Conservation (phyloP, 345 rosid species). For the Ceriops decandra region DNA sequence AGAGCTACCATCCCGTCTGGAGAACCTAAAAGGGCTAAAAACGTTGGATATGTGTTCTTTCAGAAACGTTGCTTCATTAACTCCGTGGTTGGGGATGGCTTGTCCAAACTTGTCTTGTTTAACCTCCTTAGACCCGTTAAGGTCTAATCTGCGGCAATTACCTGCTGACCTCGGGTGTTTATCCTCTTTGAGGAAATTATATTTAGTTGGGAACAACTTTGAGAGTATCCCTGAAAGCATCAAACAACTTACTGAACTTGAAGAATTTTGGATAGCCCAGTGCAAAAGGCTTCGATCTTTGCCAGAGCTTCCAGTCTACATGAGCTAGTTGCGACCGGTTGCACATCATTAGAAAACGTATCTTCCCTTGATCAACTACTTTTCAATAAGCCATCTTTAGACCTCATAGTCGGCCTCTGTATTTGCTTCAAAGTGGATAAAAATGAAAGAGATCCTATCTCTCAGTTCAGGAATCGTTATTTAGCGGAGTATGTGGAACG, state of each 20-base stretch:
- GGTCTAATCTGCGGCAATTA: neutral
- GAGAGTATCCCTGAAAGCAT: constrained; percentile 10
- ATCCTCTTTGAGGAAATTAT: neutral
- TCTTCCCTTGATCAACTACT: neutral
- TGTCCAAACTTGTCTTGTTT: too few species aligned
- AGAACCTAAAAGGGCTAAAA: neutral
- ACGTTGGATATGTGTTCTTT: neutral
- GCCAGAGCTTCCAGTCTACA: constrained; percentile 12
- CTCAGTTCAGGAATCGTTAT: neutral
- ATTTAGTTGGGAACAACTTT: neutral
- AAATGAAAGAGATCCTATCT: too few species aligned
- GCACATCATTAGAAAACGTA: constrained; percentile 3
- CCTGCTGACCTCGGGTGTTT: constrained; percentile 1
- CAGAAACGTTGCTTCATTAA: neutral
- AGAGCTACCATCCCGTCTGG: neutral
- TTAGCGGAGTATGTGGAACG: neutral
- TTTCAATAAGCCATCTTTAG: neutral
- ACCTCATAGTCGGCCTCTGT: too few species aligned
- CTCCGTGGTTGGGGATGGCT: too few species aligned
- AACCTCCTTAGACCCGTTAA: accelerated
- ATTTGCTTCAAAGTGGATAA: too few species aligned
- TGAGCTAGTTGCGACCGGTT: neutral
- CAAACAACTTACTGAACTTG: neutral
- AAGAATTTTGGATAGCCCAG: neutral
- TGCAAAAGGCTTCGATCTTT: constrained; percentile 9